phyloP scores from a whole-genome alignment of 78 protist species.

The Creolimax fragrantissima region DNA sequence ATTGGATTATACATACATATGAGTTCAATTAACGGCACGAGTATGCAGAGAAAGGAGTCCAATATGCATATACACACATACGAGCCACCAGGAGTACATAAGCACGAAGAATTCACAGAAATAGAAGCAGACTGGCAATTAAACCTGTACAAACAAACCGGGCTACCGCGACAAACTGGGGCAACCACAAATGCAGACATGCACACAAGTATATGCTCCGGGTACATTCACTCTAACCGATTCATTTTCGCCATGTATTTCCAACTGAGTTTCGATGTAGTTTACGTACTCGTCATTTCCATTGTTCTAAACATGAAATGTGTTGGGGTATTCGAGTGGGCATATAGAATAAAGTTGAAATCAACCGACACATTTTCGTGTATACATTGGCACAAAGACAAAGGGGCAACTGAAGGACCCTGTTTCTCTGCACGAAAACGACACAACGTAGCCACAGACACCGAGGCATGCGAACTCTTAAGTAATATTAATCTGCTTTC shows the following conservation, averaged over 20 bases:
- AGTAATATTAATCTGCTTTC: too few relatives aligned
- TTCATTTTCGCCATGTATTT: background rate
- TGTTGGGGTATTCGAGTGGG: too few relatives aligned
- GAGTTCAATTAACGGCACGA: too few relatives aligned
- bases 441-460: too few relatives aligned
- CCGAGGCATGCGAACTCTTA: too few relatives aligned
- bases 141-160: background rate
- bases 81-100: background rate
- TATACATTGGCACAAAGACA: too few relatives aligned
- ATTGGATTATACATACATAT: background rate
- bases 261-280: background rate
- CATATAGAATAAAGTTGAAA: too few relatives aligned
- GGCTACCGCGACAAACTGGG: background rate
- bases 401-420: too few relatives aligned
- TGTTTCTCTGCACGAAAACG: too few relatives aligned
- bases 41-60: too few relatives aligned
- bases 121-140: background rate
- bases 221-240: background rate
- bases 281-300: background rate
- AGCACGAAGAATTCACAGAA: background rate
- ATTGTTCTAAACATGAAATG: background rate
- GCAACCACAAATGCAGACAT: background rate
- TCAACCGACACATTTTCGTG: too few relatives aligned
- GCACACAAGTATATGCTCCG: background rate
- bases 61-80: background rate